phyloP scores from a whole-genome alignment of 2,329 filamentous ascomycete species.

The Huntiella abstrusa region DNA sequence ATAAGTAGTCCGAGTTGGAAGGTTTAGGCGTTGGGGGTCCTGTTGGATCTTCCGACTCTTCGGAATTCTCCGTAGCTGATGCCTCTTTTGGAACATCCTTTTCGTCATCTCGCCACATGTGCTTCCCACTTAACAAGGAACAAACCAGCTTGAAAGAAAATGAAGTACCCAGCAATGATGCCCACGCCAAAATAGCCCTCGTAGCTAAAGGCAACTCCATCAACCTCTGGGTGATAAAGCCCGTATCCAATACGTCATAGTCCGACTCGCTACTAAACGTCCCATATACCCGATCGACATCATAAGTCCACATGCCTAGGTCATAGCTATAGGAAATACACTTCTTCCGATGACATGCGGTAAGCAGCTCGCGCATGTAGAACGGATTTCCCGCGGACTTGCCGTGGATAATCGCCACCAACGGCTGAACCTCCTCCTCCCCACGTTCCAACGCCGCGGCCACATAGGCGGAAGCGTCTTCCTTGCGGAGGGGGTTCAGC shows the following conservation, averaged over 20 bases:
- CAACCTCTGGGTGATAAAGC: slow-evolving; percentile 63
- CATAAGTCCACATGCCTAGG: slow-evolving; percentile 64
- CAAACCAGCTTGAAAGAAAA: slow-evolving; percentile 74
- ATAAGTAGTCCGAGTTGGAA: not conserved
- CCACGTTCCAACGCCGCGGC: slow-evolving; percentile 60
- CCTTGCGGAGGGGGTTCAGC: slow-evolving; percentile 56
- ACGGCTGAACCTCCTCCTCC: slow-evolving; percentile 51
- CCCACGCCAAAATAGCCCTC: slow-evolving; percentile 72
- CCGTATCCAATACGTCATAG: slow-evolving; percentile 61
- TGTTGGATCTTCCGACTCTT: not conserved
- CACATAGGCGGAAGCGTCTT: slow-evolving; percentile 68
- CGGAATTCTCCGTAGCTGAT: not conserved
- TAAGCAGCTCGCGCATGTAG: slow-evolving; percentile 79
- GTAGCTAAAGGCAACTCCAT: slow-evolving; percentile 55
- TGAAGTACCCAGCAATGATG: slow-evolving; percentile 57
- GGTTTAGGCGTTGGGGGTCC: not conserved
- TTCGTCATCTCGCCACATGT: slow-evolving; percentile 32
- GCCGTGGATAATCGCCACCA: slow-evolving; percentile 72
- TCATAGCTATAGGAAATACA: slow-evolving; percentile 87
- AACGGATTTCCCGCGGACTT: slow-evolving; percentile 81
- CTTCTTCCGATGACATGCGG: slow-evolving; percentile 66
- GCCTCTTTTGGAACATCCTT: not conserved
- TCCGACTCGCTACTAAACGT: slow-evolving; percentile 66
- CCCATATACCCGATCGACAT: slow-evolving; percentile 69
- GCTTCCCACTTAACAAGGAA: slow-evolving; percentile 57